Percentiles rank a stretch among this genome's conserved stretches.
phyloP scores from a whole-genome alignment of 148 eudicot species.

The Vaccinium vitisidaea region DNA sequence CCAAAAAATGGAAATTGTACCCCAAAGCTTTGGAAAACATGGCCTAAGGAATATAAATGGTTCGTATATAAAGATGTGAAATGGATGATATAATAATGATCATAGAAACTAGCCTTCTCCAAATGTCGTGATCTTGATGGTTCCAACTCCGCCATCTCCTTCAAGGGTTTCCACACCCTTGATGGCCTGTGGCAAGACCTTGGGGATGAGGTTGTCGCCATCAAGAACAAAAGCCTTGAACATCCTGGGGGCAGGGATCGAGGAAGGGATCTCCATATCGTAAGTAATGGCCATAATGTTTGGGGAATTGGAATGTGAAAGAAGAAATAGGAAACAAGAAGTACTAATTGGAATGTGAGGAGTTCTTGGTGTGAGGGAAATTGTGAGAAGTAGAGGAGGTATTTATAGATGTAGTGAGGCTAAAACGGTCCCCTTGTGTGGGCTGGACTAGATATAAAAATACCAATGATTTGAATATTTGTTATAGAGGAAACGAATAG shows the following conservation, averaged over 20 bases:
- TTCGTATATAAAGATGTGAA: background rate
- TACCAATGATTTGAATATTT: background rate
- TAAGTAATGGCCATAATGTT: background rate
- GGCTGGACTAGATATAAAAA: background rate
- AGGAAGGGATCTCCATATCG: conserved; percentile 17
- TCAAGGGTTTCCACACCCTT: conserved; percentile 20
- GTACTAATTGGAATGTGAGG: background rate
- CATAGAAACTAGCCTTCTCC: conserved; percentile 24
- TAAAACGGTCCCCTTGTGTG: background rate
- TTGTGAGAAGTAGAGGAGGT: background rate
- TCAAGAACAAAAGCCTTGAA: conserved; percentile 32
- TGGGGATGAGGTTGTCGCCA: conserved; percentile 30
- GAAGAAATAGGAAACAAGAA: no score
- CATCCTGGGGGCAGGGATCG: conserved; percentile 30
- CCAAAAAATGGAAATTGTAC: no score
- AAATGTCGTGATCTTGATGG: conserved; percentile 1
- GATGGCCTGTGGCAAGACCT: conserved; percentile 30
- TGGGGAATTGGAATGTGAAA: background rate
- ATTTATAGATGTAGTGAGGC: background rate
- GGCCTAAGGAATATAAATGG: background rate
- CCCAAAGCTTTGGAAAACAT: no score
- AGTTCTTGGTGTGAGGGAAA: background rate
- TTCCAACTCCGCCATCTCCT: conserved; percentile 24
- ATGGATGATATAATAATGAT: background rate
- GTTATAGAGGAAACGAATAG: background rate